phyloP scores from a whole-genome alignment of 805 yeast genomes.

The Candida gorgasii region DNA sequence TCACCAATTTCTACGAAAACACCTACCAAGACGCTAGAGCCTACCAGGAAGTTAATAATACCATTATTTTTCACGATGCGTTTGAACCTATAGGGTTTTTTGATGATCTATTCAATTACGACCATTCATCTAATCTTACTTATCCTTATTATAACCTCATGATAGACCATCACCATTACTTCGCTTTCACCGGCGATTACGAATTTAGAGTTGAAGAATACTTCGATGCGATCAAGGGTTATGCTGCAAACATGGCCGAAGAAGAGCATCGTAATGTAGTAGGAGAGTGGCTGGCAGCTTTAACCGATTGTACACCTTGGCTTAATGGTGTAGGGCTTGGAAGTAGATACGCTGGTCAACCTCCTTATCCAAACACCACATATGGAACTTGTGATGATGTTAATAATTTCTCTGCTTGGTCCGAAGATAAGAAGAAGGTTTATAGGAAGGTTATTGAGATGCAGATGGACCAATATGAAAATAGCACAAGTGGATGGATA shows the following conservation, averaged over 20 bases:
- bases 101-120: too few species aligned
- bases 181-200: too few species aligned
- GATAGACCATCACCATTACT: slow-evolving; percentile 44
- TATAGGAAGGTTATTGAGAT: slow-evolving; percentile 59
- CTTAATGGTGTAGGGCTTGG: slow-evolving; percentile 69
- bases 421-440: slow-evolving; percentile 38
- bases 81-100: too few species aligned
- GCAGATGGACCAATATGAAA: slow-evolving; percentile 55
- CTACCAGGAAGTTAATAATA: slow-evolving; percentile 33
- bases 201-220: slow-evolving; percentile 31
- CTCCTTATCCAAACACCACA: slow-evolving; percentile 17
- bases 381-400: slow-evolving; percentile 49
- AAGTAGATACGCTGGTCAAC: slow-evolving; percentile 58
- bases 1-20: slow-evolving; percentile 29
- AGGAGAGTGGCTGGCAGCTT: slow-evolving; percentile 76
- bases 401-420: slow-evolving; percentile 44
- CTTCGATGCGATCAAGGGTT: slow-evolving; percentile 30
- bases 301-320: slow-evolving; percentile 72
- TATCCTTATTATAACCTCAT: slow-evolving; percentile 21
- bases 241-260: slow-evolving; percentile 31
- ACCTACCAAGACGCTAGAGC: slow-evolving; percentile 35
- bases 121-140: too few species aligned
- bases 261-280: slow-evolving; percentile 53
- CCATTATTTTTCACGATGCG: slow-evolving; percentile 65
- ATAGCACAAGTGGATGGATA: slow-evolving; percentile 57